Conservation (phyloP, 2,329 filamentous ascomycete genomes). For the Biscogniauxia mediterranea region DNA sequence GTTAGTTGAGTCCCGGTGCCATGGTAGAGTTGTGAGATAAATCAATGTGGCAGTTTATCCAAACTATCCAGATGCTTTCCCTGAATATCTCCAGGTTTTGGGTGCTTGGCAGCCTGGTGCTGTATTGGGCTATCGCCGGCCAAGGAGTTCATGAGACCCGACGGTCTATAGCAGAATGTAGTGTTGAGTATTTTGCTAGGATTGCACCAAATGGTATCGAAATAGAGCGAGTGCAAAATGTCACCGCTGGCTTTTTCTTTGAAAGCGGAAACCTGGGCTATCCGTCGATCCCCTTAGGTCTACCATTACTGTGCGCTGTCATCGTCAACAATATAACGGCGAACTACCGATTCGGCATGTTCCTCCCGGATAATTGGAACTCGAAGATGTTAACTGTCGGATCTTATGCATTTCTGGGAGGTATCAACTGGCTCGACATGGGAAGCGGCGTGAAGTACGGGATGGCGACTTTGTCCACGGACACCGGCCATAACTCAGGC, state of each 20-base stretch:
- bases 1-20: neutral
- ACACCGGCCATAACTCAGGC: slow-evolving; percentile 35
- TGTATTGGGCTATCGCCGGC: slow-evolving; percentile 4
- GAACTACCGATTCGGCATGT: slow-evolving; percentile 31
- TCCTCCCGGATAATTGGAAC: slow-evolving; percentile 30
- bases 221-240: slow-evolving; percentile 23
- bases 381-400: slow-evolving; percentile 26
- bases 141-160: slow-evolving; percentile 5
- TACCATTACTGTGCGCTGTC: slow-evolving; percentile 28
- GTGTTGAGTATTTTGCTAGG: slow-evolving; percentile 18
- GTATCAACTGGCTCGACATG: slow-evolving; percentile 34
- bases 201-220: slow-evolving; percentile 18
- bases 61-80: slow-evolving; percentile 18
- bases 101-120: slow-evolving; percentile 13
- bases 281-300: slow-evolving; percentile 22
- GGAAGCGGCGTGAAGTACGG: slow-evolving; percentile 23
- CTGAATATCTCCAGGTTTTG: slow-evolving; percentile 8
- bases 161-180: slow-evolving; percentile 21
- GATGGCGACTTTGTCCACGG: slow-evolving; percentile 34
- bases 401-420: slow-evolving; percentile 28
- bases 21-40: neutral
- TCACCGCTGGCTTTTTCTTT: slow-evolving; percentile 22
- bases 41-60: slow-evolving; percentile 5
- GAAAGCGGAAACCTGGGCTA: slow-evolving; percentile 29
- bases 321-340: slow-evolving; percentile 28